Percentiles rank a stretch among this genome's conserved stretches.
These are phyloP conservation scores for Rhynchosporium graminicola DNA, from an alignment of 2,329 filamentous ascomycete species.

Conservation along the genomic window DNA sequence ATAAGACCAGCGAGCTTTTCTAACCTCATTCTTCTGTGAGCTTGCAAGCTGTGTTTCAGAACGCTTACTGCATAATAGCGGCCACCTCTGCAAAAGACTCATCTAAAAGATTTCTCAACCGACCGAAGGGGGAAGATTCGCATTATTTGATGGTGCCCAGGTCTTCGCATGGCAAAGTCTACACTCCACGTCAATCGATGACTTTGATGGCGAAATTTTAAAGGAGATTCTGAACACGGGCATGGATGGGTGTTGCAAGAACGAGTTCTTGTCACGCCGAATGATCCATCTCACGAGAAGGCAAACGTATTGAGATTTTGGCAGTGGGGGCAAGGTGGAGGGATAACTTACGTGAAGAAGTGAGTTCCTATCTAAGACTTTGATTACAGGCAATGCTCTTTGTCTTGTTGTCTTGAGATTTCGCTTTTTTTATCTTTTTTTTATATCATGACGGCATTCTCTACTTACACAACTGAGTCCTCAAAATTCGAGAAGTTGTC, in stretches of 20 bases:
- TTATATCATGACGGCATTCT: too few relatives aligned
- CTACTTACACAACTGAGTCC: too few relatives aligned
- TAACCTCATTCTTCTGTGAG: too few relatives aligned
- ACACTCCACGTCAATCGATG: background rate
- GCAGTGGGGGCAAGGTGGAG: background rate
- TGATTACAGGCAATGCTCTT: too few relatives aligned
- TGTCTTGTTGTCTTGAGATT: background rate
- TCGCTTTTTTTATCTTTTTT: background rate
- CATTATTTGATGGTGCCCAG: conserved; percentile 4
- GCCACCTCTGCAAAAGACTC: conserved; percentile 9
- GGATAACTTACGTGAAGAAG: too few relatives aligned
- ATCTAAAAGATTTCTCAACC: conserved; percentile 7
- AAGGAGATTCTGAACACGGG: background rate
- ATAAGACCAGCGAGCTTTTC: too few relatives aligned
- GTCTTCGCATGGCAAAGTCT: conserved; percentile 5
- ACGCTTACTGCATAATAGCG: conserved; percentile 13
- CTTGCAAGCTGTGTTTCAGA: conserved; percentile 4
- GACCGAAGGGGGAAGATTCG: background rate
- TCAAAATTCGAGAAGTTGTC: background rate
- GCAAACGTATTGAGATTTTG: conserved; percentile 7
- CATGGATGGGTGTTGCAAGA: conserved; percentile 5
- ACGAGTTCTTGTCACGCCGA: conserved; percentile 2
- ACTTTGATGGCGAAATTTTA: conserved; percentile 2
- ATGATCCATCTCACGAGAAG: conserved; percentile 8
- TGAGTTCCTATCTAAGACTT: too few relatives aligned